Base-by-base conservation (phyloP, 1,139 yeast species). In the Yamadazyma aaseri region DNA sequence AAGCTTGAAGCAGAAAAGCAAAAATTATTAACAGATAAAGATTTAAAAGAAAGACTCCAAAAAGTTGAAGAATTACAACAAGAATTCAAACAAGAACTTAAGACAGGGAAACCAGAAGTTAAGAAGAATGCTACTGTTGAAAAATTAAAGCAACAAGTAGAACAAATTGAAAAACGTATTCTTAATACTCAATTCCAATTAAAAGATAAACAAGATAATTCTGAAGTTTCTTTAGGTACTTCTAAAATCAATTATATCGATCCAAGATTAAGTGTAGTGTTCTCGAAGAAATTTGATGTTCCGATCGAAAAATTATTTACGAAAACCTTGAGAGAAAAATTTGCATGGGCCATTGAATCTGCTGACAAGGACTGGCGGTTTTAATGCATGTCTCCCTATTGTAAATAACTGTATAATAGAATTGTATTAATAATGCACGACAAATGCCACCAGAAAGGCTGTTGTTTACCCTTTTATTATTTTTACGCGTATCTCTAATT, bases 201-300 rank as follows among this genome's bases (percentile, higher is more conserved):
- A 54, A 82, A 86, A 58, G 97, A 90, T 55, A 87, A 86, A 58
- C 96, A 90, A 56, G 97, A 87, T 55, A 90, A 90, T 55, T 86
- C 96, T 1, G 87, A 86, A 46, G 97, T 92, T 18, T 90, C 97
- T 0, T 70, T 90, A 49, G 90, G 96, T 29, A 90, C 98, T 0
- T 86, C 96, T 24, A 90, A 90, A 65, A 80, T 86, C 74, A 90
- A 90, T 59, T 90, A 90, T 68, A 90, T 90, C 42, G 98, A 92
- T 59, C 98, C 98, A 17, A 72, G 98, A 48, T 68, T 92, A 49
- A 81, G 95, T 0, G 97, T 86, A 30, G 81, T 86, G 73, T 92
- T 89, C 59, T 77, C 96, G 32, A 89, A 89, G 60, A 86, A 81
- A 60, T 87, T 69, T 54, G 71, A 78, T 38, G 97, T 92, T 17